Base-by-base conservation (phyloP, 2,329 filamentous ascomycete species). In the Cryphonectria naterciae region DNA sequence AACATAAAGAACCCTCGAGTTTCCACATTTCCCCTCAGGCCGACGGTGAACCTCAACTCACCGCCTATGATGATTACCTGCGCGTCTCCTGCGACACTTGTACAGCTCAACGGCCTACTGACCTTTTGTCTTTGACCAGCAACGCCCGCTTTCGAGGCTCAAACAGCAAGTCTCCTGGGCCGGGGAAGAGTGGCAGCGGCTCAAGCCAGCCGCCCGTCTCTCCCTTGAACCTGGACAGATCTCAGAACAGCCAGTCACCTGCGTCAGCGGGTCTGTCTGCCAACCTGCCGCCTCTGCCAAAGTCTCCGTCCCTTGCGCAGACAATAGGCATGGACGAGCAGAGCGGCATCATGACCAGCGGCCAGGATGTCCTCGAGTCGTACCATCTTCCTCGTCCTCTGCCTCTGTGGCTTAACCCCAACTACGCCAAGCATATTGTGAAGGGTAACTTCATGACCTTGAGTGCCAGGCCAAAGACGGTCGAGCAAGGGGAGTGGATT, bases 391-490 rank as follows among this genome's bases (percentile, higher is more conserved):
- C 91, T 71, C 86, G 88, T 56, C 88, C 88, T 43, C 84, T 90
- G 72, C 93, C 93, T 22, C 83, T 93, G 73, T 94, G 93, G 89
- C 89, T 94, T 77, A 91, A 93, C 77, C 87, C 91, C 69, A 84
- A 89, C 73, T 92, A 93, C 79, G 91, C 92, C 68, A 93, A 92
- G 79, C 90, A 97, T 78, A 97, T 97, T 75, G 95, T 98, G 78
- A 97, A 95, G 84, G 95, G 95, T 72, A 98, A 98, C 84, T 98
- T 98, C 80, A 94, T 97, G 91, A 98, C 95, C 15, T 83, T 98
- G 72, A 97, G 95, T 77, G 94, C 94, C 65, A 92, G 95, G 78
- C 95, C 95, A 32, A 95, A 95, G 84, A 95, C 96, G 70, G 93
- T 98, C 62, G 95, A 98, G 78, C 90, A 94, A 79, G 95, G 94